A percentile compares a stretch with the other conserved stretches of the same genome.
These are phyloP conservation scores for Cryphonectria naterciae DNA, from an alignment of 2,329 filamentous ascomycete species.

Conservation along the genomic window DNA sequence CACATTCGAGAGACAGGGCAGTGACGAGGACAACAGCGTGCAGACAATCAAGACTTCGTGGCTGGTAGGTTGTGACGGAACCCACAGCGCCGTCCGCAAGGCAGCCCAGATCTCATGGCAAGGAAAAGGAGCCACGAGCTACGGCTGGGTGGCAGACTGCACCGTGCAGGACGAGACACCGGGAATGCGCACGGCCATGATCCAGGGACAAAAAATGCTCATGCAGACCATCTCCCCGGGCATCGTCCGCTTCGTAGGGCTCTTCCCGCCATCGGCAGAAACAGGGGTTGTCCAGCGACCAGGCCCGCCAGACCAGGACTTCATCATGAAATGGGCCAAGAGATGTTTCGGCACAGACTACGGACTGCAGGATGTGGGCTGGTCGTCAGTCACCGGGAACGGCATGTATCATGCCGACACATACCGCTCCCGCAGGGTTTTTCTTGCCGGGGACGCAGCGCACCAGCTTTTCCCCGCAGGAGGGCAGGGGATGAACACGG, in stretches of 20 bases:
- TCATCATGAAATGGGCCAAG: slow-evolving; percentile 5
- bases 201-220: not conserved
- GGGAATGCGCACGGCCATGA: not conserved
- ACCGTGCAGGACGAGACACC: slow-evolving; percentile 35
- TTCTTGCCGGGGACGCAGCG: slow-evolving; percentile 61
- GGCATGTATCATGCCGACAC: slow-evolving; percentile 40
- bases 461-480: slow-evolving; percentile 60
- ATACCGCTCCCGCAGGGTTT: slow-evolving; percentile 52
- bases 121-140: slow-evolving; percentile 43
- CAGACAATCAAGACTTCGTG: slow-evolving; percentile 38
- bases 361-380: slow-evolving; percentile 16
- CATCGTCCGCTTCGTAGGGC: slow-evolving; percentile 5
- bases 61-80: slow-evolving; percentile 49
- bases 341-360: slow-evolving; percentile 9
- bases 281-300: slow-evolving; percentile 1
- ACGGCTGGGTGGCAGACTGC: slow-evolving; percentile 40
- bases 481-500: slow-evolving; percentile 63
- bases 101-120: slow-evolving; percentile 42
- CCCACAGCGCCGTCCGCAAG: slow-evolving; percentile 44
- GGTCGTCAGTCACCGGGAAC: slow-evolving; percentile 19
- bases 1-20: not conserved
- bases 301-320: not conserved
- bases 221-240: slow-evolving; percentile 12
- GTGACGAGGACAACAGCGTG: not conserved
- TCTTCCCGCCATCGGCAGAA: not conserved